Percentiles rank a stretch among this genome's conserved stretches.
phyloP scores from a whole-genome alignment of 345 rosid genomes.

The Eucalyptus pumila region DNA sequence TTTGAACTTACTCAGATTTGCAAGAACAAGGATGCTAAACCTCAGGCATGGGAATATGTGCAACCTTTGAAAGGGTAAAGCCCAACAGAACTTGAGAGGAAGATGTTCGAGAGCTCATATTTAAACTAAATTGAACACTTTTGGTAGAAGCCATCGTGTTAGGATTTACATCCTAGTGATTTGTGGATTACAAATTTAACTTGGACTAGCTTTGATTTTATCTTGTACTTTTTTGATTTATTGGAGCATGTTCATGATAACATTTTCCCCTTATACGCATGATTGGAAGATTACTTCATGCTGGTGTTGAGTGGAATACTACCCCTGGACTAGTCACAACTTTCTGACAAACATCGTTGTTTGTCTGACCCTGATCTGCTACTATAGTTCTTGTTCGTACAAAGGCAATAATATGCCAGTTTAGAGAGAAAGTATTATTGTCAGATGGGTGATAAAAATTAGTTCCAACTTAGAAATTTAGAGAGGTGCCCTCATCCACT shows the following conservation, averaged over 20 bases:
- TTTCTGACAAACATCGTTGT: neutral
- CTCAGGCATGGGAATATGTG: slow-evolving; percentile 5
- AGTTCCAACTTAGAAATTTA: too few species aligned
- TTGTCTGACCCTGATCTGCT: neutral
- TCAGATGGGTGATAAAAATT: too few species aligned
- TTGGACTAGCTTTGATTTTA: neutral
- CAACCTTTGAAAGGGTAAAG: too few species aligned
- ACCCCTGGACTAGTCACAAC: neutral
- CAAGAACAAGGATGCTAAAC: slow-evolving; percentile 58
- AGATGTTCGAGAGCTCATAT: too few species aligned
- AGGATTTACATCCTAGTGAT: neutral
- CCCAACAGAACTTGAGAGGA: too few species aligned
- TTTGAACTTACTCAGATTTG: slow-evolving; percentile 26
- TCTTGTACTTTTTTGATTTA: neutral
- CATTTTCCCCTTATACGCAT: neutral
- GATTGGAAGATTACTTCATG: neutral
- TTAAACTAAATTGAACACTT: too few species aligned
- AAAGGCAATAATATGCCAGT: too few species aligned
- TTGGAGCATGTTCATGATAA: neutral
- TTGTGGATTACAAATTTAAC: neutral
- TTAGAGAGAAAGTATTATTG: too few species aligned
- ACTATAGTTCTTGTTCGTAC: neutral
- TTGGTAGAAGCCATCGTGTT: too few species aligned
- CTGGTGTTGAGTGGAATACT: neutral
- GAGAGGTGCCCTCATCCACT: too few species aligned